These are phyloP conservation scores for Eremomyces bilateralis DNA, from an alignment of 495 filamentous ascomycete genomes.

Conservation along the genomic window DNA sequence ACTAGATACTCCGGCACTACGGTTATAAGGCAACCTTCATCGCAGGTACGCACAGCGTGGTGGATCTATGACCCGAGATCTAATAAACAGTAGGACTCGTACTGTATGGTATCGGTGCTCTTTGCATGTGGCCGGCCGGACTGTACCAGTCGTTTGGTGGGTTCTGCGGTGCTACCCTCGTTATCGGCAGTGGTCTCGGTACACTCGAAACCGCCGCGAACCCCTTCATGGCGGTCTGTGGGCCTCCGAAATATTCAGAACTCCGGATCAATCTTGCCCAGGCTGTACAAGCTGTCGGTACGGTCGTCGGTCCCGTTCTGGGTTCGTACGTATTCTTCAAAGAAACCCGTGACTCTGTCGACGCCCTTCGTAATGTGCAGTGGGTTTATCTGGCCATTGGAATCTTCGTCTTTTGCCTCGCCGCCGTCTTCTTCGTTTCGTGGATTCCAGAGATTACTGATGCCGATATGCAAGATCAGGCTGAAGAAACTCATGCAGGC, in stretches of 20 bases:
- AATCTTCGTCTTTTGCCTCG: conserved; percentile 42
- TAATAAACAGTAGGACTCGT: too few species aligned
- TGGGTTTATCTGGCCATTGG: conserved; percentile 59
- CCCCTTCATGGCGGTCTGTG: conserved; percentile 47
- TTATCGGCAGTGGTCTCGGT: conserved; percentile 46
- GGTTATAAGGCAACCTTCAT: conserved; percentile 18
- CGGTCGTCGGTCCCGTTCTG: conserved; percentile 39
- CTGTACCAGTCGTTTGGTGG: conserved; percentile 42
- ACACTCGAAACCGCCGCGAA: conserved; percentile 57
- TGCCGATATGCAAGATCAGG: conserved; percentile 42
- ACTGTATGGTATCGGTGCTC: conserved; percentile 25
- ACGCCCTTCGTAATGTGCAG: conserved; percentile 36
- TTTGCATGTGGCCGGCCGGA: conserved; percentile 39
- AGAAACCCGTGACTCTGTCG: conserved; percentile 26
- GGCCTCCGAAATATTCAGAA: conserved; percentile 43
- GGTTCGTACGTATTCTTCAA: conserved; percentile 50
- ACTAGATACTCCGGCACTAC: conserved; percentile 20
- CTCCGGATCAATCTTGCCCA: conserved; percentile 49
- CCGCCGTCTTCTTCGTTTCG: conserved; percentile 39
- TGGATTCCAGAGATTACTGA: conserved; percentile 54
- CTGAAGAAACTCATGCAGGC: conserved; percentile 19
- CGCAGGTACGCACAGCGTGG: too few species aligned
- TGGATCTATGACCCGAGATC: too few species aligned
- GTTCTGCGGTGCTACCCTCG: conserved; percentile 47
- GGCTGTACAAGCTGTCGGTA: conserved; percentile 47